phyloP scores from a whole-genome alignment of 345 rosid species.

The Acer campestre region DNA sequence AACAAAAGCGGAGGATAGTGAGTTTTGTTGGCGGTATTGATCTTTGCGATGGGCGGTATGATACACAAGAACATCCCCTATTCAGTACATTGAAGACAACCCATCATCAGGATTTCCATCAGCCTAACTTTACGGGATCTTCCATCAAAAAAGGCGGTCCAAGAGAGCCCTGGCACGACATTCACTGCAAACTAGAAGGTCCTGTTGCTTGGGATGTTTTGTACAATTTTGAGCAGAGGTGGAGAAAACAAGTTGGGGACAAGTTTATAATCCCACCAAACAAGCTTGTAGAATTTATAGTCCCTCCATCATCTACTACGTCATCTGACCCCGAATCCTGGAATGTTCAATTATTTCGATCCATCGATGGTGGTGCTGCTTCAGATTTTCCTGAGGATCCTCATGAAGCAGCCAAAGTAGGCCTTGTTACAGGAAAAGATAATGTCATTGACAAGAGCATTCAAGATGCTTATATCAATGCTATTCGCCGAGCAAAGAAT shows the following conservation, averaged over 20 bases:
- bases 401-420: slow-evolving; percentile 39
- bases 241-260: slow-evolving; percentile 59
- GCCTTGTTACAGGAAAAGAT: slow-evolving; percentile 61
- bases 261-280: slow-evolving; percentile 34
- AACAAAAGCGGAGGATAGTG: slow-evolving; percentile 51
- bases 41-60: slow-evolving; percentile 87
- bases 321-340: slow-evolving; percentile 40
- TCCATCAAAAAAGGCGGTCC: slow-evolving; percentile 84
- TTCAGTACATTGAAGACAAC: slow-evolving; percentile 55
- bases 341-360: slow-evolving; percentile 73
- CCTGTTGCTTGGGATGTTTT: slow-evolving; percentile 90
- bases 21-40: slow-evolving; percentile 92
- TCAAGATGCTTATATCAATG: slow-evolving; percentile 80
- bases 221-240: slow-evolving; percentile 88
- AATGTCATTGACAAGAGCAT: slow-evolving; percentile 69
- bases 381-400: slow-evolving; percentile 42
- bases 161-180: slow-evolving; percentile 96
- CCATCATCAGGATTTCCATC: slow-evolving; percentile 76
- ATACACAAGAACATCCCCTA: slow-evolving; percentile 69
- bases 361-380: slow-evolving; percentile 61
- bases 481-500: slow-evolving; percentile 74
- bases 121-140: slow-evolving; percentile 66
- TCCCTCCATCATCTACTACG: slow-evolving; percentile 31
- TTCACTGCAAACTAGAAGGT: slow-evolving; percentile 86
- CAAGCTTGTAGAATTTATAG: slow-evolving; percentile 23